Percentiles rank a stretch among this genome's conserved stretches.
phyloP scores from a whole-genome alignment of 176 grass and related monocot species.

The Neostapfia colusana region DNA sequence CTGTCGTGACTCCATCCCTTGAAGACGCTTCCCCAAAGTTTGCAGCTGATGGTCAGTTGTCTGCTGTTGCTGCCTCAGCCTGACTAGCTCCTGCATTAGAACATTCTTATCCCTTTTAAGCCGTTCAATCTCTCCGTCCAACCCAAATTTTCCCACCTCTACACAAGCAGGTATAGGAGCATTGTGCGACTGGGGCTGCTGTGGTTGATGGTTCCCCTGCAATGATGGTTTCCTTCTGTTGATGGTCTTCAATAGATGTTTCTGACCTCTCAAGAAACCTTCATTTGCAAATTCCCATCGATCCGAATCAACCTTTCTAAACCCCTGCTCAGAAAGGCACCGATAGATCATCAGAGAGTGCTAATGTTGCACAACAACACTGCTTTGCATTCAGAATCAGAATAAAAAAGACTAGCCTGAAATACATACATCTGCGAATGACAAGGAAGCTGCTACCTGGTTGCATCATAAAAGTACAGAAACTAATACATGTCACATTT shows the following conservation, averaged over 20 bases:
- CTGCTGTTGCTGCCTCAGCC: constrained; percentile 85
- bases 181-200: constrained; percentile 65
- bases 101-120: constrained; percentile 98
- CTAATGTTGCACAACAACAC: no score
- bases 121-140: constrained; percentile 87
- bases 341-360: no score
- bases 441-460: no score
- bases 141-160: constrained; percentile 90
- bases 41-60: constrained; percentile 82
- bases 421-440: no score
- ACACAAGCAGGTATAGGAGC: constrained; percentile 73
- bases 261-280: constrained; percentile 86
- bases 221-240: constrained; percentile 80
- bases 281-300: constrained; percentile 99
- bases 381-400: no score
- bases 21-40: constrained; percentile 73
- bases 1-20: constrained; percentile 89
- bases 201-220: constrained; percentile 51
- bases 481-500: no score
- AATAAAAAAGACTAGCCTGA: no score
- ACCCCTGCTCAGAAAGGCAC: constrained; percentile 59
- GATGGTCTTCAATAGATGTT: constrained; percentile 88
- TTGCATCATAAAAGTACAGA: no score
- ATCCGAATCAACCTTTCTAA: constrained; percentile 96
- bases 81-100: constrained; percentile 92